These are phyloP conservation scores for Candida smagusa DNA, from an alignment of 1,139 yeast species.

Conservation along the genomic window DNA sequence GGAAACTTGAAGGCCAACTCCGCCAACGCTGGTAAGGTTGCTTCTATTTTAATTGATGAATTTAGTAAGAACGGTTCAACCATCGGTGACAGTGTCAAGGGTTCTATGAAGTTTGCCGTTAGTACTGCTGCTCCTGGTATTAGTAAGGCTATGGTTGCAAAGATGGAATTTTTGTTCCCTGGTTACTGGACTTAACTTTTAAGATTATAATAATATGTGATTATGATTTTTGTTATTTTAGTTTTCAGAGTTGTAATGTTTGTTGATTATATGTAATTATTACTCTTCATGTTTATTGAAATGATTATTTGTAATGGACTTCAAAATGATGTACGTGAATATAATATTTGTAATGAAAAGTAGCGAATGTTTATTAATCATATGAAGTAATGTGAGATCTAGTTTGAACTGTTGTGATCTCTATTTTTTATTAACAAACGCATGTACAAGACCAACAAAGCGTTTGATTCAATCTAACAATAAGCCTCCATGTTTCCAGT, in stretches of 20 bases:
- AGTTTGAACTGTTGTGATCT: no score
- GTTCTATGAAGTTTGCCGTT: conserved; percentile 77
- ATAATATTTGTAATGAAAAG: no score
- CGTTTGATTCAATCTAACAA: no score
- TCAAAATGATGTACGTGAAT: no score
- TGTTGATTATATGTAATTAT: not conserved
- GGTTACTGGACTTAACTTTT: conserved; percentile 60
- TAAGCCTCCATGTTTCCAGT: no score
- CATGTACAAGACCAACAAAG: no score
- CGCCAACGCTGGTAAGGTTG: conserved; percentile 77
- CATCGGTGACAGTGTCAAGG: conserved; percentile 67
- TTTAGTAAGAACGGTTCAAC: conserved; percentile 56
- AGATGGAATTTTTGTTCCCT: conserved; percentile 88
- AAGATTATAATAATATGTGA: not conserved
- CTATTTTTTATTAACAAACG: not conserved
- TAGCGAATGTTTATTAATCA: no score
- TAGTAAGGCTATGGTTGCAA: conserved; percentile 67
- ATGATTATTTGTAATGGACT: not conserved
- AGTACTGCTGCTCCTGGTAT: conserved; percentile 78
- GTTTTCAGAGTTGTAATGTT: not conserved
- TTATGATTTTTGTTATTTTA: not conserved
- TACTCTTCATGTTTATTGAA: not conserved
- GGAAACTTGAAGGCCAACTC: conserved; percentile 86
- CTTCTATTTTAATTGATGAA: conserved; percentile 63
- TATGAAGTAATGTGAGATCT: no score